Percentiles rank a stretch among this genome's conserved stretches.
Conservation (phyloP, 345 rosid genomes). For the Lepidium sativum region DNA sequence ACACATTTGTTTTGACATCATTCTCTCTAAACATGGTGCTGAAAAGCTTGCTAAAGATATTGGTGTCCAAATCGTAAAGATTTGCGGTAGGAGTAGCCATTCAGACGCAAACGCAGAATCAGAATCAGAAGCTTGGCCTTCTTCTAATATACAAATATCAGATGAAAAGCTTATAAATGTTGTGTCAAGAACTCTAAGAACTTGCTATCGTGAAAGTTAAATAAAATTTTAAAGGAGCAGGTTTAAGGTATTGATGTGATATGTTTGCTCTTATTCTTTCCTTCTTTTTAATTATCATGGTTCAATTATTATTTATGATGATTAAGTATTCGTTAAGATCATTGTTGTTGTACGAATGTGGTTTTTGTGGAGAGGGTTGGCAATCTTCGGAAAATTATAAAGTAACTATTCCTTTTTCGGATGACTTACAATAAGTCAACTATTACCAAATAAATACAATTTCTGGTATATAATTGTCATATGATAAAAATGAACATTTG, state of each 20-base stretch:
- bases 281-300: neutral
- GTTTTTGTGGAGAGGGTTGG: constrained; percentile 1
- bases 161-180: constrained; percentile 45
- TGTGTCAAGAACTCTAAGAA: constrained; percentile 41
- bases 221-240: neutral
- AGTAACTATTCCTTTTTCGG: too few relatives aligned
- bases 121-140: neutral
- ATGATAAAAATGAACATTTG: too few relatives aligned
- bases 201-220: constrained; percentile 30
- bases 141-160: constrained; percentile 27
- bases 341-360: neutral
- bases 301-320: neutral
- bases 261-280: constrained; percentile 10
- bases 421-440: too few relatives aligned
- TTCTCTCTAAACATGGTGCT: constrained; percentile 40
- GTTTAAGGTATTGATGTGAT: constrained; percentile 6
- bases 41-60: constrained; percentile 39
- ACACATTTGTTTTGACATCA: constrained; percentile 56
- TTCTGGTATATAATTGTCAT: too few relatives aligned
- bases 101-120: constrained; percentile 3
- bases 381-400: too few relatives aligned
- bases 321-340: neutral
- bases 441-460: too few relatives aligned
- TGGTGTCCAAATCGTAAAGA: constrained; percentile 45
- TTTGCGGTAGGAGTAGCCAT: constrained; percentile 26